A percentile compares a stretch with the other conserved stretches of the same genome.
phyloP scores from a whole-genome alignment of 768 basidiomycete genomes.

The Boletus vinaceobasis region DNA sequence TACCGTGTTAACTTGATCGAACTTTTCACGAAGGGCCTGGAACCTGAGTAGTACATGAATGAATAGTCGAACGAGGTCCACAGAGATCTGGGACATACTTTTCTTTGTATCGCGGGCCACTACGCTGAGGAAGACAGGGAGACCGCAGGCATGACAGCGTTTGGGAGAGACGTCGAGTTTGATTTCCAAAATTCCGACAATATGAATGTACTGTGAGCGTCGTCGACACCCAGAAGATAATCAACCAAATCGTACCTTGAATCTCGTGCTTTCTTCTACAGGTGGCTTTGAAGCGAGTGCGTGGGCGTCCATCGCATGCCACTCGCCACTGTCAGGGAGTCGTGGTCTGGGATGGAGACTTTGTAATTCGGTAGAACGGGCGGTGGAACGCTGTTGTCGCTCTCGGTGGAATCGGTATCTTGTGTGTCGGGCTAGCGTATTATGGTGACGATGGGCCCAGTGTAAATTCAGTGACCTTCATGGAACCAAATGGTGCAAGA shows the following conservation, averaged over 20 bases:
- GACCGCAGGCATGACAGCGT: not conserved
- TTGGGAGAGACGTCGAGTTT: not conserved
- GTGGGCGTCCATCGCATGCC: conserved; percentile 15
- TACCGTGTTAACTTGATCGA: conserved; percentile 32
- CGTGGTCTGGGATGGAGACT: not conserved
- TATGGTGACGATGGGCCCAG: no score
- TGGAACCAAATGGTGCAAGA: no score
- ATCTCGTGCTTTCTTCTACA: conserved; percentile 20
- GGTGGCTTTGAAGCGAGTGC: conserved; percentile 8
- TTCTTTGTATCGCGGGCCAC: conserved; percentile 30
- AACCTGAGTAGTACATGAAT: conserved; percentile 17
- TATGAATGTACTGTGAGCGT: not conserved
- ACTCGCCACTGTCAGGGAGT: not conserved
- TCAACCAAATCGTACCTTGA: conserved; percentile 22
- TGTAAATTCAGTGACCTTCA: no score
- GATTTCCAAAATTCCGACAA: not conserved
- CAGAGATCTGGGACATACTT: conserved; percentile 17
- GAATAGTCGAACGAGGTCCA: not conserved
- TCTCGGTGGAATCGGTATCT: no score
- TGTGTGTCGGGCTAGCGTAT: no score
- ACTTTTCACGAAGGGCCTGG: conserved; percentile 31
- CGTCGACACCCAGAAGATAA: not conserved
- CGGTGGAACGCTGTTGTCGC: no score
- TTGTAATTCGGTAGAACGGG: no score
- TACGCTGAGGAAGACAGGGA: conserved; percentile 14